These are phyloP conservation scores for Hebeloma cylindrosporum DNA, from an alignment of 768 basidiomycete genomes.

Conservation along the genomic window DNA sequence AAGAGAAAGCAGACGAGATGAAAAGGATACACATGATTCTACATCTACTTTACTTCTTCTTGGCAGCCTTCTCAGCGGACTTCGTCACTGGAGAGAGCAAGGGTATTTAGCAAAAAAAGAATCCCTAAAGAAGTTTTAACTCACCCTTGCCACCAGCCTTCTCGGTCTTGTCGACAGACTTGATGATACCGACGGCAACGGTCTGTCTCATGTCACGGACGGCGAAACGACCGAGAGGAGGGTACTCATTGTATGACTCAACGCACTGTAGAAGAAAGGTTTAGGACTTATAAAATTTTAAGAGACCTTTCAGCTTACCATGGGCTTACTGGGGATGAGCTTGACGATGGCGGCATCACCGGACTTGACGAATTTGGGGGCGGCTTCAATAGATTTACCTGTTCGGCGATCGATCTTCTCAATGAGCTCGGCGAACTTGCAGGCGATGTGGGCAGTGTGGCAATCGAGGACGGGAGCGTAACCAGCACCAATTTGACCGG, in stretches of 20 bases:
- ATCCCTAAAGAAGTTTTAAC: conserved; percentile 21
- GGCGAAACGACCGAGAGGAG: conserved; percentile 98
- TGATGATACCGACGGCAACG: conserved; percentile 98
- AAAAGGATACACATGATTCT: conserved; percentile 65
- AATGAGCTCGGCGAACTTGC: conserved; percentile 97
- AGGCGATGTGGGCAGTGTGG: conserved; percentile 99
- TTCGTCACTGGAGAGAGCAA: conserved; percentile 64
- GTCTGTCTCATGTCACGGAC: conserved; percentile 99
- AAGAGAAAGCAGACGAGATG: conserved; percentile 49
- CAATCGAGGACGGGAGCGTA: conserved; percentile 99
- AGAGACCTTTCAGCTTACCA: conserved; percentile 43
- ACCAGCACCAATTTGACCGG: conserved; percentile 98
- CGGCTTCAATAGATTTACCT: conserved; percentile 86
- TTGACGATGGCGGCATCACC: conserved; percentile 99
- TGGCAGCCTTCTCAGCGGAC: conserved; percentile 93
- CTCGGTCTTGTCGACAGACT: conserved; percentile 94
- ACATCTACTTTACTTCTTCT: conserved; percentile 93
- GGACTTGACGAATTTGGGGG: conserved; percentile 98
- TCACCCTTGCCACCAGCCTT: conserved; percentile 84
- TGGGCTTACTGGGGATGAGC: conserved; percentile 94
- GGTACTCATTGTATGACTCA: conserved; percentile 93
- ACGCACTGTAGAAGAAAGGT: conserved; percentile 26
- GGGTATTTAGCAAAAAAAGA: background rate
- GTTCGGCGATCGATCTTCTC: conserved; percentile 99
- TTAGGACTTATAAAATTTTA: background rate